Conservation (phyloP, 2,329 filamentous ascomycete species). For the Endoconidiophora laricicola region DNA sequence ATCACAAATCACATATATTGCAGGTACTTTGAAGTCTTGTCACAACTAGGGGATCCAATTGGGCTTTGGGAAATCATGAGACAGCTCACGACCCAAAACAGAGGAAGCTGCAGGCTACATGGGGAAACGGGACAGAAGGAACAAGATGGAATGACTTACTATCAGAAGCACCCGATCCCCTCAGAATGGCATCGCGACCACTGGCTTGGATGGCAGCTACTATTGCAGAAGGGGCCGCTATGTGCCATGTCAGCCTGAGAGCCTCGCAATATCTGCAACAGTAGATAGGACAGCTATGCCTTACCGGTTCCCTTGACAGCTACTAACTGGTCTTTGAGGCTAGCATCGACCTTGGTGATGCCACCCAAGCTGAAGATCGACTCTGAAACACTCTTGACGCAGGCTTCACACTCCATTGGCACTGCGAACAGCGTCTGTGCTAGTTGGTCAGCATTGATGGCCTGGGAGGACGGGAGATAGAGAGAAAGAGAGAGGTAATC, state of each 20-base stretch:
- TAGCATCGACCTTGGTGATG: conserved; percentile 67
- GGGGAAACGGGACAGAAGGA: background rate
- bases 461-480: background rate
- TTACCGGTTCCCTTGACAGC: conserved; percentile 68
- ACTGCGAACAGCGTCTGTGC: conserved; percentile 85
- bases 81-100: background rate
- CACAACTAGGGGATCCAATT: too few species aligned
- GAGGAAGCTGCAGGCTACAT: background rate
- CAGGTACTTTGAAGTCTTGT: too few species aligned
- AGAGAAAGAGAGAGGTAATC: background rate
- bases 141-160: conserved; percentile 31
- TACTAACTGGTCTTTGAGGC: conserved; percentile 68
- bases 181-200: conserved; percentile 83
- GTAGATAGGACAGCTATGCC: conserved; percentile 13
- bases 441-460: background rate
- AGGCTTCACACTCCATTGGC: conserved; percentile 78
- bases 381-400: conserved; percentile 71
- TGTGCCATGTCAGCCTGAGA: conserved; percentile 2
- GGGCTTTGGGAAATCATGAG: too few species aligned
- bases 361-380: conserved; percentile 63
- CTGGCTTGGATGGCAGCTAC: conserved; percentile 78
- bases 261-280: background rate
- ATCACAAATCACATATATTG: too few species aligned
- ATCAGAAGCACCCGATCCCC: conserved; percentile 72
- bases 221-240: conserved; percentile 73